Percentiles rank a stretch among this genome's conserved stretches.
phyloP scores from a whole-genome alignment of 768 basidiomycete genomes.

The Pleurotus tuber-regium region DNA sequence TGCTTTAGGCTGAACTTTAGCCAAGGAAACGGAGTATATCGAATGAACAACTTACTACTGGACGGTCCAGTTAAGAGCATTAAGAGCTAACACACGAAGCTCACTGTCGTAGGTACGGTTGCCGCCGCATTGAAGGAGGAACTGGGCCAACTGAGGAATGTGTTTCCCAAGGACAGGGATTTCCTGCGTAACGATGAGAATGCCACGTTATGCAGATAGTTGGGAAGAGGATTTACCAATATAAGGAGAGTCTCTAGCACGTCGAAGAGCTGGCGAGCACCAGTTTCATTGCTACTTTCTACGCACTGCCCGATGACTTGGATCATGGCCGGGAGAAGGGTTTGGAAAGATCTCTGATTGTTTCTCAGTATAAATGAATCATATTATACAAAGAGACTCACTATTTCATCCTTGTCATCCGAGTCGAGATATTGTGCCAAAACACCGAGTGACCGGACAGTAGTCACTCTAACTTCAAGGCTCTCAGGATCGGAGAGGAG shows the following conservation, averaged over 20 bases:
- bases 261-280: conserved; percentile 89
- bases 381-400: conserved; percentile 35
- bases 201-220: background rate
- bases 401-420: conserved; percentile 85
- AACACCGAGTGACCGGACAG: conserved; percentile 85
- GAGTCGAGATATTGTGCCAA: conserved; percentile 90
- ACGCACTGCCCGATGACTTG: conserved; percentile 84
- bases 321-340: conserved; percentile 83
- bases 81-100: conserved; percentile 86
- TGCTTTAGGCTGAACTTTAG: conserved; percentile 45
- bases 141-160: conserved; percentile 82
- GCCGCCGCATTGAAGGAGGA: conserved; percentile 82
- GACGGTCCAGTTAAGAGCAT: conserved; percentile 94
- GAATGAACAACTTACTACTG: conserved; percentile 69
- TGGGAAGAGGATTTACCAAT: conserved; percentile 51
- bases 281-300: conserved; percentile 72
- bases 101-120: conserved; percentile 75
- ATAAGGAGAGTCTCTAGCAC: conserved; percentile 95
- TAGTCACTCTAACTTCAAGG: conserved; percentile 86
- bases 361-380: conserved; percentile 5
- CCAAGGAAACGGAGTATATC: background rate
- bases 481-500: conserved; percentile 83
- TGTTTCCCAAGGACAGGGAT: conserved; percentile 89
- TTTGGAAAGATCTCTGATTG: conserved; percentile 79
- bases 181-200: conserved; percentile 53